Evolutionary conservation across 305 asterid genomes (phyloP).

Genomic region (Fraxinus paxiana): DNA sequence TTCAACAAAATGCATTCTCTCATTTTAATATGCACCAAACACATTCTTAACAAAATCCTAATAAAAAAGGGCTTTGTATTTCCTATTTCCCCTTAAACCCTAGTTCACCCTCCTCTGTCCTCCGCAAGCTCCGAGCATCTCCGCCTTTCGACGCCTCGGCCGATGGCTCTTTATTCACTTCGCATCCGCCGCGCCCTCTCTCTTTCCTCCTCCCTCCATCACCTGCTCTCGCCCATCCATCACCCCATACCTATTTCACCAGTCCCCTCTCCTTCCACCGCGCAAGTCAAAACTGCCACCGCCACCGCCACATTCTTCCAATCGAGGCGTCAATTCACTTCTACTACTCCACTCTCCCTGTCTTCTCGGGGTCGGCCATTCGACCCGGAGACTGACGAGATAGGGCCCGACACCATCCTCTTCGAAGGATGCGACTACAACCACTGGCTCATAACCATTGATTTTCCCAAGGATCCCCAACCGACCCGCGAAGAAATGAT

Average conservation of each 20-base stretch:
- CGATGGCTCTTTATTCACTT: conserved; percentile 46
- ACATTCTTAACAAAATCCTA: too few relatives aligned
- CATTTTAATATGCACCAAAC: too few relatives aligned
- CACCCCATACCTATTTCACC: conserved; percentile 29
- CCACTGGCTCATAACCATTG: conserved; percentile 86
- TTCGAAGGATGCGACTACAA: conserved; percentile 97
- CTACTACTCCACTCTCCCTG: conserved; percentile 32
- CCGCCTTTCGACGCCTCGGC: conserved; percentile 8
- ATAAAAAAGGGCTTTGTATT: too few relatives aligned
- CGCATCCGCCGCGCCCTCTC: conserved; percentile 67
- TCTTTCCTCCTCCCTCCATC: conserved; percentile 38
- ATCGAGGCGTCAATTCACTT: conserved; percentile 40
- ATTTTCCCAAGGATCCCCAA: conserved; percentile 61
- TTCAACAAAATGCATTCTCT: too few relatives aligned
- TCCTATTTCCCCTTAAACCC: neutral
- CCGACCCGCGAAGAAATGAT: conserved; percentile 63
- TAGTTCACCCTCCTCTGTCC: neutral
- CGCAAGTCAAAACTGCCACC: neutral
- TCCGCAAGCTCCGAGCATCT: neutral
- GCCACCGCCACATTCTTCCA: conserved; percentile 21
- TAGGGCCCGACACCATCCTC: conserved; percentile 70
- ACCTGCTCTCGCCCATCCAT: conserved; percentile 25
- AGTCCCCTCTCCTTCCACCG: conserved; percentile 14
- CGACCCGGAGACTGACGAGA: conserved; percentile 55
- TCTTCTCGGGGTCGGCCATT: conserved; percentile 38